Evolutionary conservation across 257 asterid species (phyloP), one percentile per base, ranked within the genome.

Genomic region (Pogostemon cablin): DNA sequence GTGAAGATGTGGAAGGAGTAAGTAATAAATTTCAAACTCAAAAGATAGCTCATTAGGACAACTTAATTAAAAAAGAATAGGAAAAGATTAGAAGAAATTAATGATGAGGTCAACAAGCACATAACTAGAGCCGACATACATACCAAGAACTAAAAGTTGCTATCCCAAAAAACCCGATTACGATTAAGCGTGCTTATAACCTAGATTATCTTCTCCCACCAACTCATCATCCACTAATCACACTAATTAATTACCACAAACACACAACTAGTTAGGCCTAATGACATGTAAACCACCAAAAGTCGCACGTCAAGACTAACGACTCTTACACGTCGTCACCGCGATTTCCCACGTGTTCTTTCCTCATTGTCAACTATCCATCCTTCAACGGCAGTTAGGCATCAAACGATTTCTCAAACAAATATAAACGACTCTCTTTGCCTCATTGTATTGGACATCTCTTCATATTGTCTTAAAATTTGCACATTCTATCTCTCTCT

Each of bases 331-430:
- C 78, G 78, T 78, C 73, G 69, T 68, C 32, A 57, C 71, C 0
- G 11, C 72, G 40, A 42, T 37, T 79, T 44, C 81, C 74, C 96
- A 88, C 79, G 85, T 81, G 93, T 81, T 77, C 11, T 34, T n/a
- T 11, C 5, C 35, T 68, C 35, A 79, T 80, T 85, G 90, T 87
- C 91, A 85, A 87, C 79, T 89, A 3, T 67, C 47, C 68, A 34
- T 61, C 80, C 77, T 79, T 69, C 61, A 85, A 82, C 86, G 84
- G 78, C 84, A 78, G 92, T 91, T 91, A 89, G 96, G 97, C 92
- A 78, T 61, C 39, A 32, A 71, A 38, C 12, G 3, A 0, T 8
- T 39, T 10, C 72, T 4, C 46, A 52, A 67, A 62, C 17, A 0
- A 62, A 55, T 34, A 25, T 9, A 55, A 53, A 35, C 59, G 7